Percentiles rank a stretch among this genome's conserved stretches.
phyloP scores from a whole-genome alignment of 2,329 filamentous ascomycete species.

The Akanthomyces muscarius region DNA sequence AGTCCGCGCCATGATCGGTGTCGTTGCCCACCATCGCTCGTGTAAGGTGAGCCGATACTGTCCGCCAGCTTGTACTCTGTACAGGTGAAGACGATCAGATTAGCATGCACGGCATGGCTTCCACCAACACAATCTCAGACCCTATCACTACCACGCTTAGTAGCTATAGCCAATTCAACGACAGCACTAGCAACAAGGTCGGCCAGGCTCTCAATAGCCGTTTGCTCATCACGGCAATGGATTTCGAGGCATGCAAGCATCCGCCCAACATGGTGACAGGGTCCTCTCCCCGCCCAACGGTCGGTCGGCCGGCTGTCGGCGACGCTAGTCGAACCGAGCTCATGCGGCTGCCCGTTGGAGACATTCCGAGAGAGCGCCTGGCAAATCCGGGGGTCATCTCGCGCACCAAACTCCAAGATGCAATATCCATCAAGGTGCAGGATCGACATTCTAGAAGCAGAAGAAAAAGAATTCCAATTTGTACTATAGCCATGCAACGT shows the following conservation, averaged over 20 bases:
- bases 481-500: not conserved
- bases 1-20: too few relatives aligned
- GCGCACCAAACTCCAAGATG: not conserved
- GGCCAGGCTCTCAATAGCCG: not conserved
- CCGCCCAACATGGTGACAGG: too few relatives aligned
- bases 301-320: not conserved
- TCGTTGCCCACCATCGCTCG: too few relatives aligned
- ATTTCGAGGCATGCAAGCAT: too few relatives aligned
- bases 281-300: not conserved
- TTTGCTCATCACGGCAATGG: not conserved
- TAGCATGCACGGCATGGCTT: too few relatives aligned
- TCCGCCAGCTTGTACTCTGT: too few relatives aligned
- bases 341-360: not conserved
- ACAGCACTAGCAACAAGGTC: not conserved
- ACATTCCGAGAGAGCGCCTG: not conserved
- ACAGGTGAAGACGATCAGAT: too few relatives aligned
- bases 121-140: too few relatives aligned
- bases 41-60: too few relatives aligned
- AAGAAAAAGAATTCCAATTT: not conserved
- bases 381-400: not conserved
- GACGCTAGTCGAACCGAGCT: not conserved
- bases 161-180: too few relatives aligned
- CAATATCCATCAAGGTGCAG: not conserved
- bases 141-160: too few relatives aligned
- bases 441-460: not conserved